A percentile compares a stretch with the other conserved stretches of the same genome.
These are phyloP conservation scores for Paramecium biaurelia DNA, from an alignment of 73 alveolate species.

Conservation along the genomic window DNA sequence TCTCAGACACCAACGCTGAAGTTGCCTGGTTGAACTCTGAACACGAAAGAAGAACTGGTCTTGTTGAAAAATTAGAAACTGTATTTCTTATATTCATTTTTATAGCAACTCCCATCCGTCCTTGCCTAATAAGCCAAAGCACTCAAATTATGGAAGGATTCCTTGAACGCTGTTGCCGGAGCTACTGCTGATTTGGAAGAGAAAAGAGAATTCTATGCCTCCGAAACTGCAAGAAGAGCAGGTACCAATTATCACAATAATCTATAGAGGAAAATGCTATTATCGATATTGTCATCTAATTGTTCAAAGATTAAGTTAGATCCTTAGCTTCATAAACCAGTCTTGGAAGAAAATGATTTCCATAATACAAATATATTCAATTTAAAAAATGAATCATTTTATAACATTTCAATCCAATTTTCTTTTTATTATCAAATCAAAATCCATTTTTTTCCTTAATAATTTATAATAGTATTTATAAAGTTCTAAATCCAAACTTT, in stretches of 20 bases:
- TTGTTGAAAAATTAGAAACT: constrained; percentile 43
- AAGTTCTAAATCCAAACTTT: too few species aligned
- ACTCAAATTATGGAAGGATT: constrained; percentile 30
- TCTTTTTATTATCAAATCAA: too few species aligned
- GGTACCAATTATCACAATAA: neutral
- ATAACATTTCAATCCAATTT: neutral
- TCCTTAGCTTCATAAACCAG: constrained; percentile 47
- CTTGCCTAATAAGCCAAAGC: constrained; percentile 52
- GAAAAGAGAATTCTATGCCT: constrained; percentile 53
- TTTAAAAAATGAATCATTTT: neutral
- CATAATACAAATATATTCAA: neutral
- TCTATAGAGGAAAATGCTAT: constrained; percentile 51
- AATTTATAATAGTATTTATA: too few species aligned
- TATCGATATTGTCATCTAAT: constrained; percentile 35
- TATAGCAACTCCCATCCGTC: constrained; percentile 44
- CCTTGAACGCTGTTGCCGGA: constrained; percentile 54
- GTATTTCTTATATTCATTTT: neutral
- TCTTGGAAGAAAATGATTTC: constrained; percentile 29
- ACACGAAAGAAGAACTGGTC: constrained; percentile 22
- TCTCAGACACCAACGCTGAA: constrained; percentile 47
- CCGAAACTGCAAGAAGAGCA: constrained; percentile 42
- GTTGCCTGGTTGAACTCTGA: constrained; percentile 32
- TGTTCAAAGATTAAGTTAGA: constrained; percentile 55
- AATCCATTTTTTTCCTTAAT: neutral
- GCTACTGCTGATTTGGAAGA: constrained; percentile 52